phyloP scores from a whole-genome alignment of 352 stramenopile species.

The Globisporangium barbulae region DNA sequence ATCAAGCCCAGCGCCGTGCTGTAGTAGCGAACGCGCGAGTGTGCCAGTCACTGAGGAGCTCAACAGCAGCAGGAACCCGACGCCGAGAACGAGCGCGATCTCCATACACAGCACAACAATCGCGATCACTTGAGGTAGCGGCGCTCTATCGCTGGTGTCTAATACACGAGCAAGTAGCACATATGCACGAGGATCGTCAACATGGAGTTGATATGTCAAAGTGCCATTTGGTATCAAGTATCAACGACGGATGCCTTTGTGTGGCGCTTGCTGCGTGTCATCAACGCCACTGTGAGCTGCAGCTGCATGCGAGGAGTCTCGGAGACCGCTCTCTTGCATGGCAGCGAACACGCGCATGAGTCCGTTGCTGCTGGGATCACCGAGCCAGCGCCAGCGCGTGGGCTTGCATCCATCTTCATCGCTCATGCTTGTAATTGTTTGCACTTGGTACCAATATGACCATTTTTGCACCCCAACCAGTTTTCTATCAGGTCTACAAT shows the following conservation, averaged over 20 bases:
- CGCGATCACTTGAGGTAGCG: slow-evolving; percentile 18
- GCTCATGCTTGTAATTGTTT: not conserved
- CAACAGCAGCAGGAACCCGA: slow-evolving; percentile 34
- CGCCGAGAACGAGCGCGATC: slow-evolving; percentile 26
- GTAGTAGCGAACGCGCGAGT: slow-evolving; percentile 16
- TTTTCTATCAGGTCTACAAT: not conserved
- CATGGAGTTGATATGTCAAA: not conserved
- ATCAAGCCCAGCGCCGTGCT: slow-evolving; percentile 11
- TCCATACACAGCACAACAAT: slow-evolving; percentile 43
- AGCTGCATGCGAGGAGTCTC: not conserved
- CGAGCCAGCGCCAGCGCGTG: slow-evolving; percentile 25
- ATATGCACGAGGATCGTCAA: not conserved
- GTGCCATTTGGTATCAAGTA: not conserved
- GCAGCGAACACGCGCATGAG: slow-evolving; percentile 23
- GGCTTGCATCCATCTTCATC: not conserved
- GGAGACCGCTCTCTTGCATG: slow-evolving; percentile 19
- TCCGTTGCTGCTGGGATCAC: slow-evolving; percentile 23
- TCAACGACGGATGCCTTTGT: not conserved
- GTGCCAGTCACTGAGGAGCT: slow-evolving; percentile 19
- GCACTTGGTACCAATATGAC: not conserved
- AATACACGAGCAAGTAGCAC: not conserved
- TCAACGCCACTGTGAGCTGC: not conserved
- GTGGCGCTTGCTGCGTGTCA: not conserved
- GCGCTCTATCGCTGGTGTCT: not conserved
- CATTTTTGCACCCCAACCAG: not conserved